Percentiles rank a stretch among this genome's conserved stretches.
Evolutionary conservation across 352 stramenopile species (phyloP).

Genomic region (Pythium phragmitis): DNA sequence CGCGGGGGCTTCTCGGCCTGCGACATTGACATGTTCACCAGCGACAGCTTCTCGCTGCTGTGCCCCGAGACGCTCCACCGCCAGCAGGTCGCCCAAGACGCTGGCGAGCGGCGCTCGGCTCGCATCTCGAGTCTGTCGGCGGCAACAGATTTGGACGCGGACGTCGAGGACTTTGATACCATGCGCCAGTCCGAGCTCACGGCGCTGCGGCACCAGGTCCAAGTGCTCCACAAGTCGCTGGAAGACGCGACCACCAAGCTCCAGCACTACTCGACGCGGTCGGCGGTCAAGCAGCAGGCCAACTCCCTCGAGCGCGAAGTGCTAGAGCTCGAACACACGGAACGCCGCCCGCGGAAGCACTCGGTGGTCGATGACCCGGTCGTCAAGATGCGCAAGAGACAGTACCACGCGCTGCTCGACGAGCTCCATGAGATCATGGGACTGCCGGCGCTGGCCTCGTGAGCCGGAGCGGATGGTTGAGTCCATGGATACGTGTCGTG

Average conservation of each 20-base stretch:
- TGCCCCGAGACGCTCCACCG: constrained; percentile 40
- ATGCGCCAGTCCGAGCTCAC: constrained; percentile 41
- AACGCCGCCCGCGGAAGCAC: constrained; percentile 11
- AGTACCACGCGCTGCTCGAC: constrained; percentile 50
- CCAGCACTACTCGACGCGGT: constrained; percentile 33
- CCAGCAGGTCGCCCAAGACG: constrained; percentile 35
- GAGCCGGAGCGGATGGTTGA: no score
- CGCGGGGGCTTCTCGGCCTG: constrained; percentile 8
- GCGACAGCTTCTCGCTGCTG: constrained; percentile 57
- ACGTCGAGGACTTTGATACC: constrained; percentile 25
- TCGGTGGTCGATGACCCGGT: constrained; percentile 29
- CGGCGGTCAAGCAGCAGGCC: constrained; percentile 26
- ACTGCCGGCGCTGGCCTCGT: constrained; percentile 29
- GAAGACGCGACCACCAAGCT: constrained; percentile 55
- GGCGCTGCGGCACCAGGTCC: constrained; percentile 46
- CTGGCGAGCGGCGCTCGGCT: constrained; percentile 40
- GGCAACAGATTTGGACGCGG: constrained; percentile 22
- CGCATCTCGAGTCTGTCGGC: constrained; percentile 45
- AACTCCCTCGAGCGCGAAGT: constrained; percentile 19
- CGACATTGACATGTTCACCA: constrained; percentile 51
- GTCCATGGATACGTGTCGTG: no score
- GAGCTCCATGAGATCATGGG: constrained; percentile 82
- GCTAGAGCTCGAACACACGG: constrained; percentile 6
- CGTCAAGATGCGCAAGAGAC: constrained; percentile 33
- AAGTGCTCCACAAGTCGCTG: constrained; percentile 47